Evolutionary conservation across 2,329 filamentous ascomycete genomes (phyloP).

Genomic region (Aspergillus ustus): DNA sequence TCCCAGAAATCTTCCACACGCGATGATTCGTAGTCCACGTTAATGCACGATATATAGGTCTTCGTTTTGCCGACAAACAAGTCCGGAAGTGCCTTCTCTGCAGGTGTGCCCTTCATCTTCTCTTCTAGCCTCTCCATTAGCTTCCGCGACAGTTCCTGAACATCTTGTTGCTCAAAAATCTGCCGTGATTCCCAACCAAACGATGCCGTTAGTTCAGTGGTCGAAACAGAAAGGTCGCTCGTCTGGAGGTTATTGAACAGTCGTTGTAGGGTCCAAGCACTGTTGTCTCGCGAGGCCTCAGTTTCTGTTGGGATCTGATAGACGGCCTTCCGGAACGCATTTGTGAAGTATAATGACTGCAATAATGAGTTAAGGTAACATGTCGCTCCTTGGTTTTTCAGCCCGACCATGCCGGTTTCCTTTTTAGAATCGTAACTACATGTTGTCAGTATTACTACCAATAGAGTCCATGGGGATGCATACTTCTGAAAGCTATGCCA

Average conservation of each 20-base stretch:
- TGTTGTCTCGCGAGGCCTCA: constrained; percentile 80
- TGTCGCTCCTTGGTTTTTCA: constrained; percentile 95
- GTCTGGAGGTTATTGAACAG: constrained; percentile 96
- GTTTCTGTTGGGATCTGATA: constrained; percentile 94
- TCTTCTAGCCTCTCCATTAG: constrained; percentile 97
- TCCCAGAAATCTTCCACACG: constrained; percentile 98
- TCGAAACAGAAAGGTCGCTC: constrained; percentile 79
- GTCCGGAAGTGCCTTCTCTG: constrained; percentile 83
- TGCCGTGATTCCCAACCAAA: constrained; percentile 98
- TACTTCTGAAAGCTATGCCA: constrained; percentile 55
- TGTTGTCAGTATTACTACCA: constrained; percentile 45
- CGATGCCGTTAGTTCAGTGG: constrained; percentile 90
- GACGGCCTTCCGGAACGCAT: constrained; percentile 93
- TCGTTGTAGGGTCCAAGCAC: constrained; percentile 89
- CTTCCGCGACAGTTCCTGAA: constrained; percentile 94
- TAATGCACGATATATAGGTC: constrained; percentile 98
- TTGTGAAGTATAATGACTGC: constrained; percentile 84
- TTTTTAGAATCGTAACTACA: constrained; percentile 93
- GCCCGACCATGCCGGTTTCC: constrained; percentile 93
- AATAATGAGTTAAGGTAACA: constrained; percentile 86
- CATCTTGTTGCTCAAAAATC: constrained; percentile 98
- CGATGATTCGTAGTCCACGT: constrained; percentile 96
- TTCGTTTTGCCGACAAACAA: constrained; percentile 98
- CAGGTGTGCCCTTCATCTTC: constrained; percentile 95
- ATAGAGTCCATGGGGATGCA: constrained; percentile 16